Evolutionary conservation across 768 basidiomycete species (phyloP), one percentile per base, ranked within the genome.

Genomic region (Tephrocybe sp.): DNA sequence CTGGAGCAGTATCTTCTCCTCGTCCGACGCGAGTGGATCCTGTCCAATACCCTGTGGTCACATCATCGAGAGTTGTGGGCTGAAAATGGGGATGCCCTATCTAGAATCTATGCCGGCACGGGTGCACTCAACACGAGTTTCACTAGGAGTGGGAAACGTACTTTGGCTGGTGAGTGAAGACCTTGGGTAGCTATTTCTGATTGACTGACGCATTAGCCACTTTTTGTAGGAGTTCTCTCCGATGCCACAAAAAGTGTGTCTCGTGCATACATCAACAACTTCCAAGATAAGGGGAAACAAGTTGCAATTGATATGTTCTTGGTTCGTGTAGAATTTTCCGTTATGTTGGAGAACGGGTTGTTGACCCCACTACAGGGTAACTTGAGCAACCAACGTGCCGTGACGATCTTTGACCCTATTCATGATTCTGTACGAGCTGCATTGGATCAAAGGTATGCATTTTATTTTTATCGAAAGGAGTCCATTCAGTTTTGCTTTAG

Each of bases 231-330:
- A 40, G 80, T 98, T 34, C 68, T 99, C 19, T 94, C 92, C 4
- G 94, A 99, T 70, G 97, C 95, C 3, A 95, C 93, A 3, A 99
- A 99, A 66, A 94, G 91, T 59, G 88, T 92, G 25, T 92, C 91
- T 3, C 82, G 95, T 52, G 94, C 94, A 30, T 99, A 97, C 61
- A 95, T 97, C 61, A 97, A 94, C 61, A 97, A 97, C 63, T 97
- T 99, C 63, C 89, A 94, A 60, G 97, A 99, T 64, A 90, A 91
- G 64, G 83, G 79, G 30, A 99, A 99, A 64, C 97, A 99, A 61
- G 66, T 79, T 3, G 93, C 94, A 0, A 98, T 98, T 52, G 97
- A 99, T 63, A 88, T 93, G 80, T 89, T 98, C 60, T 74, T 99
- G 59, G 95, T 94, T 47, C 37, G 83, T 67, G 9, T 16, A 12